Evolutionary conservation across 2,329 filamentous ascomycete genomes (phyloP), one percentile per base, ranked within the genome.

Genomic region (Rachicladosporium sp.): DNA sequence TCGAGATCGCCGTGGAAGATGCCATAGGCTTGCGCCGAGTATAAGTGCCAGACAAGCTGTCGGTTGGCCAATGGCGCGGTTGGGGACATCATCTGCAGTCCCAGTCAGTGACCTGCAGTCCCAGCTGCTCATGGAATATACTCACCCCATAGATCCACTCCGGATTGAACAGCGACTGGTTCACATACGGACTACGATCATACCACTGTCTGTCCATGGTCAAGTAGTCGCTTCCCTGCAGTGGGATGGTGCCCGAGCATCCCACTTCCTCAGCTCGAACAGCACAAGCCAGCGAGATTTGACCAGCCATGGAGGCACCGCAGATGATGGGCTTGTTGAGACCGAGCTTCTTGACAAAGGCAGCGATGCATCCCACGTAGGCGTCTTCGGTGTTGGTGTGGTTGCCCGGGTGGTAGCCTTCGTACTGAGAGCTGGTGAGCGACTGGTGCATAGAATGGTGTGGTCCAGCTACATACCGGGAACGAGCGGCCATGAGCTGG

Each of bases 1-100:
- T 70, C 65, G 10, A 70, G 52, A 43, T 70, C 66, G 15, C 67
- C 67, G 48, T 70, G 67, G 57, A 71, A 70, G 36, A 70, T 67
- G 2, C 66, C 67, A 42, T 70, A 71, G 1, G 68, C 67, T 55
- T 70, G 67, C 0, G 60, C 60, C 4, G 60, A 65, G 49, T 70
- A 70, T 8, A 64, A 42, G 44, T 70, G 68, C 67, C 67, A 71
- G 44, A 71, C 61, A 23, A 71, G 59, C 40, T 67, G 60, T 36
- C 66, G 67, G 46, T 68, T 67, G 6, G 54, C 58, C 7, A 56
- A 50, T 0, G 67, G 67, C 8, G 66, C 59, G 3, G 62, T 66
- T 0, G 66, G 66, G 3, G 60, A 58, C 60, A 67, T 67, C 65
- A 68, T 67, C 39, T 41, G 19, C 4, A 10, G 8, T 19, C 15